Conservation (phyloP, 2,329 filamentous ascomycete genomes). For the Drechslera avenae region DNA sequence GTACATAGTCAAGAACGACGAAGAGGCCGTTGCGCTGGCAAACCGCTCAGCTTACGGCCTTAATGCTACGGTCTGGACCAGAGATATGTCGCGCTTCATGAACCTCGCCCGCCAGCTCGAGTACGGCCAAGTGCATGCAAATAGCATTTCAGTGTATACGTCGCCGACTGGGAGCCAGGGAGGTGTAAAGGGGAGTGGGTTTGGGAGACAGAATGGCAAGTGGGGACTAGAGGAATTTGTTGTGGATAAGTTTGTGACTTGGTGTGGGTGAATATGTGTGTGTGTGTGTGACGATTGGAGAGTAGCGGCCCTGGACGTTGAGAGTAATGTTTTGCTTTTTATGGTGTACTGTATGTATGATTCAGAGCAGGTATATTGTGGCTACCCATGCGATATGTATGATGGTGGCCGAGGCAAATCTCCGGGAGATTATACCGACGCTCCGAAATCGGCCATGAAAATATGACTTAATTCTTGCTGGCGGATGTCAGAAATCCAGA, state of each 20-base stretch:
- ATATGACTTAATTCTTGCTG: too few relatives aligned
- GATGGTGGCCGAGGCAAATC: background rate
- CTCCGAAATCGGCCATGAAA: too few relatives aligned
- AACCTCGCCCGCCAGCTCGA: conserved; percentile 53
- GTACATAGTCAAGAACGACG: conserved; percentile 66
- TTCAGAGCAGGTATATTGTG: too few relatives aligned
- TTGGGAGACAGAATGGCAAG: conserved; percentile 50
- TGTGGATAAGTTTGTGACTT: conserved; percentile 43
- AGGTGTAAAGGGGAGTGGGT: conserved; percentile 54
- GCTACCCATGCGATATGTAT: too few relatives aligned
- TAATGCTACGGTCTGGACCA: conserved; percentile 66
- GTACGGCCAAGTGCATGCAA: conserved; percentile 53
- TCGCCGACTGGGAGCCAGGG: conserved; percentile 52
- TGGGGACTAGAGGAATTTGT: conserved; percentile 53
- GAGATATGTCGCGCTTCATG: conserved; percentile 63
- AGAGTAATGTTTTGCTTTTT: too few relatives aligned
- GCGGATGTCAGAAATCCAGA: too few relatives aligned
- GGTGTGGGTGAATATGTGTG: conserved; percentile 39
- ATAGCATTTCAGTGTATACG: conserved; percentile 54
- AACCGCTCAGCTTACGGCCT: conserved; percentile 83
- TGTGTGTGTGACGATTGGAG: too few relatives aligned
- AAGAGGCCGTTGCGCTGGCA: conserved; percentile 74
- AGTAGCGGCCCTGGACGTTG: background rate
- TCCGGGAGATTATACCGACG: background rate
- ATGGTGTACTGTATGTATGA: too few relatives aligned